Base-by-base conservation (phyloP, 1,139 yeast genomes). In the Eremothecium gossypii region DNA sequence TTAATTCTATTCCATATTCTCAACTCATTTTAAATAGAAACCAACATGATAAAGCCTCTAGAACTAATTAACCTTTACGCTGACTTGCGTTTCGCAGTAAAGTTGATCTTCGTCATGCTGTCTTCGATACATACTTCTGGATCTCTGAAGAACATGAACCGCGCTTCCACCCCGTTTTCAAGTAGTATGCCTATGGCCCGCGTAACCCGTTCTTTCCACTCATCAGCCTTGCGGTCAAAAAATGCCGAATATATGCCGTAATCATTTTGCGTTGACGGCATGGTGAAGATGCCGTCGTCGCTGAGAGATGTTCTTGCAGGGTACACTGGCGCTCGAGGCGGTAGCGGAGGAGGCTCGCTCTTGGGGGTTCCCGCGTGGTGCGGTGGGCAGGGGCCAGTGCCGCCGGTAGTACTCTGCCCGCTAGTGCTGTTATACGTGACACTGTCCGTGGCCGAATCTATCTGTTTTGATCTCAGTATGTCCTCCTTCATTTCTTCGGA, bases 141-240 rank as follows among this genome's bases (percentile, higher is more conserved):
- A 28, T 58, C 60, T 31, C 47, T 48, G 38, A 61, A 61, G 36
- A 61, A 60, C 51, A 53, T 49, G 7, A 61, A 36, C 6, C 52
- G 43, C 12, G 55, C 44, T 7, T 46, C 42, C 2, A 46, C 48
- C 6, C 49, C 49, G n/a, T 49, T 45, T 9, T 45, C 50, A 11
- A 46, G 50, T 33, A 61, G 41, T 36, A 51, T 51, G 12, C 41
- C 38, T 3, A 60, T 55, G 3, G 73, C 71, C 2, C 53, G 52
- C 8, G 49, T 48, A 4, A 70, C 63, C 30, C 77, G 61, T 33
- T 51, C 48, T 41, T 64, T 65, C 77, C 77, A 72, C 26, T 54
- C 50, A 26, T 70, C 74, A 9, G 65, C 61, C 36, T 63, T 66
- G 42, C 63, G 67, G 46, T 70, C 74, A 27, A 63, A 50, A 39